Evolutionary conservation across 2,329 filamentous ascomycete species (phyloP).

Genomic region (Pseudogymnoascus sp.): DNA sequence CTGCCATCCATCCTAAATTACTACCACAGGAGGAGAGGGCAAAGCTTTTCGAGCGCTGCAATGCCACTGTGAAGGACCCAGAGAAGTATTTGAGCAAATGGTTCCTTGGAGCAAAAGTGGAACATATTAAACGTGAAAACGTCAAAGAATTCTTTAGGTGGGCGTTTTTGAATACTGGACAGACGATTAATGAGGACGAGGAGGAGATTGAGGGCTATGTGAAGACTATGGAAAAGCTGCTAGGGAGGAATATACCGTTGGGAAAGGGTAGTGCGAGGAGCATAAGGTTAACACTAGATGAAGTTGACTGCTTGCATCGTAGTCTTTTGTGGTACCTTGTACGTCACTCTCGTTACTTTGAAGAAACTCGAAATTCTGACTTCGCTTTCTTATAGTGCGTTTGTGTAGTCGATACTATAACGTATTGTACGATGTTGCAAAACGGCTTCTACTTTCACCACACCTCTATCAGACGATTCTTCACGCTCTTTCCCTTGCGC

Average conservation of each 20-base stretch:
- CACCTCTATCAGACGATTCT: constrained; percentile 33
- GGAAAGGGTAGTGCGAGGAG: constrained; percentile 45
- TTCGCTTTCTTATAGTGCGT: constrained; percentile 26
- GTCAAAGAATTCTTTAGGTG: constrained; percentile 52
- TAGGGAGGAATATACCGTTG: constrained; percentile 42
- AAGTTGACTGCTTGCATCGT: constrained; percentile 47
- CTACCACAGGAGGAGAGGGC: constrained; percentile 38
- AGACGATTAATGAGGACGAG: constrained; percentile 36
- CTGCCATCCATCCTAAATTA: constrained; percentile 41
- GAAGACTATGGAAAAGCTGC: constrained; percentile 39
- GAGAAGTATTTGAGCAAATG: constrained; percentile 47
- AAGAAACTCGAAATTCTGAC: too few relatives aligned
- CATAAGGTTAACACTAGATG: constrained; percentile 49
- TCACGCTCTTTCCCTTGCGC: constrained; percentile 46
- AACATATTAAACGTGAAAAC: constrained; percentile 50
- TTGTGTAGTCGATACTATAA: constrained; percentile 29
- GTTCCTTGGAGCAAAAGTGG: constrained; percentile 45
- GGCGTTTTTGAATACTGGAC: constrained; percentile 46
- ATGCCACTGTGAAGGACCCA: constrained; percentile 42
- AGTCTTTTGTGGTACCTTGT: constrained; percentile 49
- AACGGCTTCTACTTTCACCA: constrained; percentile 42
- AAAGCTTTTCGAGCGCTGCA: constrained; percentile 43
- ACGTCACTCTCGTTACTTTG: too few relatives aligned
- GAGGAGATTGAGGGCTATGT: constrained; percentile 50
- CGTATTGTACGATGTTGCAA: constrained; percentile 31